Evolutionary conservation across 2,329 filamentous ascomycete genomes (phyloP).

Genomic region (Trichoderma asperellum): DNA sequence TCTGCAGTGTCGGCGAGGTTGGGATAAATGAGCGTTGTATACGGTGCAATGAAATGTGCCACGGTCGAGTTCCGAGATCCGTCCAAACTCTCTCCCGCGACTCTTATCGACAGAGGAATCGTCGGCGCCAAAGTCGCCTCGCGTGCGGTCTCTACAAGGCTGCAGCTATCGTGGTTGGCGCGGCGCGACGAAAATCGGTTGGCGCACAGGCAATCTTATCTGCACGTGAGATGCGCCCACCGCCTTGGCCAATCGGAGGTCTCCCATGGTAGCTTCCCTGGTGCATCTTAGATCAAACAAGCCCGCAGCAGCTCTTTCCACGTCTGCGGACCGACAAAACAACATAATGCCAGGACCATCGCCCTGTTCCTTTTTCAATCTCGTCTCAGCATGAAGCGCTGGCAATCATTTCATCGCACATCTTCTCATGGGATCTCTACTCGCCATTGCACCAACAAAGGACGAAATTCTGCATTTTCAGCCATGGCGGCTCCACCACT

Average conservation of each 20-base stretch:
- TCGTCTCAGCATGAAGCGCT: background rate
- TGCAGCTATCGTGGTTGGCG: conserved; percentile 29
- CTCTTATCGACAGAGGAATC: background rate
- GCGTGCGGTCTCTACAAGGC: conserved; percentile 1
- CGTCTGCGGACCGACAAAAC: background rate
- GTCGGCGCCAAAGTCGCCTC: conserved; percentile 13
- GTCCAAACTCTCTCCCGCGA: background rate
- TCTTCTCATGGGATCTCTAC: background rate
- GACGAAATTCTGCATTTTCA: background rate
- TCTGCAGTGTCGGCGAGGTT: background rate
- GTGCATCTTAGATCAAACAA: conserved; percentile 19
- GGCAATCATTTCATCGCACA: background rate
- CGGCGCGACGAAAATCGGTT: conserved; percentile 34
- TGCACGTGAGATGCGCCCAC: conserved; percentile 27
- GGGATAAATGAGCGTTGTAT: background rate
- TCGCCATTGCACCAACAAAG: background rate
- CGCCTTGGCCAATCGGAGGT: conserved; percentile 35
- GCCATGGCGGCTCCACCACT: conserved; percentile 40
- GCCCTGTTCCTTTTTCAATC: background rate
- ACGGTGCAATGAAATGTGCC: background rate
- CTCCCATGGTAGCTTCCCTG: conserved; percentile 29
- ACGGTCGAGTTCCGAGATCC: background rate
- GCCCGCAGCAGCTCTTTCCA: background rate
- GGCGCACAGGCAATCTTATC: conserved; percentile 30
- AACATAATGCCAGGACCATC: background rate